Evolutionary conservation across 345 rosid species (phyloP).

Genomic region (Rubroshorea leprosula): DNA sequence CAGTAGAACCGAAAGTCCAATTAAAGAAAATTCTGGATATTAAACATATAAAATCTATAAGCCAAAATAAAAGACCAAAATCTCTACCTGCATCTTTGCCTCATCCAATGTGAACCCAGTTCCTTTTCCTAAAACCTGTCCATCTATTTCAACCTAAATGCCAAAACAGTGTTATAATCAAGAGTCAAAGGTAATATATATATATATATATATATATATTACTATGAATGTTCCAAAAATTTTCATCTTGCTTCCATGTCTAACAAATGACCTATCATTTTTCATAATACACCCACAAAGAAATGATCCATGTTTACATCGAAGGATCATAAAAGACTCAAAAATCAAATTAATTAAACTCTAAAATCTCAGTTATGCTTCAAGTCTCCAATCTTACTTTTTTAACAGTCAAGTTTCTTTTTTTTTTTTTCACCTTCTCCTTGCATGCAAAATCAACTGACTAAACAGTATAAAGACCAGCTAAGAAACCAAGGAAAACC

Average conservation of each 20-base stretch:
- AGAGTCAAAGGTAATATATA: constrained; percentile 7
- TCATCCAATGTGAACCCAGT: constrained; percentile 88
- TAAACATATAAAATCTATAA: neutral
- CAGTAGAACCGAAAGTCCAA: constrained; percentile 1
- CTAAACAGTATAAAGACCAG: too few relatives aligned
- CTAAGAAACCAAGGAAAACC: too few relatives aligned
- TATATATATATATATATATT: neutral
- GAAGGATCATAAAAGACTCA: neutral
- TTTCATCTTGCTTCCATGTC: constrained; percentile 1
- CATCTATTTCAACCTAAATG: constrained; percentile 86
- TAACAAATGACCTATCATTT: neutral
- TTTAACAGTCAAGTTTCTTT: neutral
- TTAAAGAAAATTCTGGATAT: constrained; percentile 7
- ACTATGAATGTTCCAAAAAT: neutral
- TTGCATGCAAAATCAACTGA: too few relatives aligned
- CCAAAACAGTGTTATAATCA: constrained; percentile 12
- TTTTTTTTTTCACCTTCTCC: neutral
- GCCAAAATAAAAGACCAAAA: too few relatives aligned
- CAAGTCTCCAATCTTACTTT: neutral
- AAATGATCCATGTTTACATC: too few relatives aligned
- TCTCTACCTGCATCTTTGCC: constrained; percentile 76
- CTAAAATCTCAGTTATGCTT: neutral
- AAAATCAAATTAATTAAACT: constrained; percentile 9
- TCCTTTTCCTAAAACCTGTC: constrained; percentile 82
- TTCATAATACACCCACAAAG: neutral